These are phyloP conservation scores for Solanum hybrid DNA, from an alignment of 305 asterid genomes.

Conservation along the genomic window DNA sequence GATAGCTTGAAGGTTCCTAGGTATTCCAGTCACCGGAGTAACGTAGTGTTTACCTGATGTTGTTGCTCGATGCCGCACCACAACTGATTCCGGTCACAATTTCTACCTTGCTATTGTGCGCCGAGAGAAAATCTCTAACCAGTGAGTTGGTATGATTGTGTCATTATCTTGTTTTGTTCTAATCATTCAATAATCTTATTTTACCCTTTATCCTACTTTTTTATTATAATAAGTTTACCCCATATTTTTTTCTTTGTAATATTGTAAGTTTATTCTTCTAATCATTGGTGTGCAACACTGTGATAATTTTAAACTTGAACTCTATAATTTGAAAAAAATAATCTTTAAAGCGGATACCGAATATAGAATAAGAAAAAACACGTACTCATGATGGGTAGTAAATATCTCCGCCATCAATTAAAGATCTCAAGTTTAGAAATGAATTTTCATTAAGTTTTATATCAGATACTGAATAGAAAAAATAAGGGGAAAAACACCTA, in stretches of 20 bases:
- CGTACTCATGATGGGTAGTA: background rate
- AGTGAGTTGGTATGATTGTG: too few species aligned
- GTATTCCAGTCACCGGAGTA: background rate
- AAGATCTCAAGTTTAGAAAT: background rate
- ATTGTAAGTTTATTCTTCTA: background rate
- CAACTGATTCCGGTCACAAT: background rate
- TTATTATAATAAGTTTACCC: background rate
- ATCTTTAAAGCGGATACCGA: background rate
- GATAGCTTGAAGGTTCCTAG: background rate
- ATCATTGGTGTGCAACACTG: background rate
- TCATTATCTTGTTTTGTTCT: too few species aligned
- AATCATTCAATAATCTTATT: too few species aligned
- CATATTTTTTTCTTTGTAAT: background rate
- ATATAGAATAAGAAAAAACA: background rate
- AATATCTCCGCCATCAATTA: background rate
- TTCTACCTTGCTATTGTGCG: background rate
- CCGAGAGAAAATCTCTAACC: background rate
- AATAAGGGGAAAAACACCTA: background rate
- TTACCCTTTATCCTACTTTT: background rate
- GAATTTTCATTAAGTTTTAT: background rate
- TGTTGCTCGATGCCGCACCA: background rate
- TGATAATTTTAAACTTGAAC: background rate
- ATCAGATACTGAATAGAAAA: background rate
- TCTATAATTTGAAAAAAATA: background rate
- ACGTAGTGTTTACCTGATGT: background rate